Evolutionary conservation across 257 asterid genomes (phyloP).

Genomic region (Solanum boliviense): DNA sequence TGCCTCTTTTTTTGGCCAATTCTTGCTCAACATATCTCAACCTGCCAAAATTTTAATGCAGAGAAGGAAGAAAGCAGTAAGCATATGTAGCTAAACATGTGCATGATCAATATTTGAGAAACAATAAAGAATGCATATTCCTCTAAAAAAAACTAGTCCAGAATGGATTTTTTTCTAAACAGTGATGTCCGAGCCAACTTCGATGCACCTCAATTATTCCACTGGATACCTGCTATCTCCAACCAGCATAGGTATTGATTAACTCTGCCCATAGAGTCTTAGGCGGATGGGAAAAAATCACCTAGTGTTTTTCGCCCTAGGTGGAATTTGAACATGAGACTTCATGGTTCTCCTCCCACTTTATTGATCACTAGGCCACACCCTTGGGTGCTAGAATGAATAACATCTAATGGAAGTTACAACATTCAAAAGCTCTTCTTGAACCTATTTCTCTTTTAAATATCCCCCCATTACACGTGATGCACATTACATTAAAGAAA

Average conservation of each 20-base stretch:
- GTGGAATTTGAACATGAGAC: neutral
- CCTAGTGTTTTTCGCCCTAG: neutral
- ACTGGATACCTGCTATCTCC: neutral
- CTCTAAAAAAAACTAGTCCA: neutral
- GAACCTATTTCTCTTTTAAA: neutral
- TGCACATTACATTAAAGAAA: neutral
- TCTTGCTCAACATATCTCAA: constrained; percentile 85
- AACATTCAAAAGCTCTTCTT: neutral
- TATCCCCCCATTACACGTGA: neutral
- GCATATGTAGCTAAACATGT: neutral
- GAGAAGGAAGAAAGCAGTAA: neutral
- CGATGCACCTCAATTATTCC: neutral
- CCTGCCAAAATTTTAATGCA: constrained; percentile 30
- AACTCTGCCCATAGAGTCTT: neutral
- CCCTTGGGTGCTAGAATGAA: neutral
- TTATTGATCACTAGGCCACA: neutral
- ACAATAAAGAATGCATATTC: neutral
- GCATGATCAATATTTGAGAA: neutral
- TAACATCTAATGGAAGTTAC: neutral
- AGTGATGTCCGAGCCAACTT: neutral
- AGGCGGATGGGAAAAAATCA: neutral
- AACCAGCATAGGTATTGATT: neutral
- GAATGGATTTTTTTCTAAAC: neutral
- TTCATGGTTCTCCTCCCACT: neutral
- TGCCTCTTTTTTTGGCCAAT: constrained; percentile 85